phyloP scores from a whole-genome alignment of 345 rosid species.

The Dipteronia sinensis region DNA sequence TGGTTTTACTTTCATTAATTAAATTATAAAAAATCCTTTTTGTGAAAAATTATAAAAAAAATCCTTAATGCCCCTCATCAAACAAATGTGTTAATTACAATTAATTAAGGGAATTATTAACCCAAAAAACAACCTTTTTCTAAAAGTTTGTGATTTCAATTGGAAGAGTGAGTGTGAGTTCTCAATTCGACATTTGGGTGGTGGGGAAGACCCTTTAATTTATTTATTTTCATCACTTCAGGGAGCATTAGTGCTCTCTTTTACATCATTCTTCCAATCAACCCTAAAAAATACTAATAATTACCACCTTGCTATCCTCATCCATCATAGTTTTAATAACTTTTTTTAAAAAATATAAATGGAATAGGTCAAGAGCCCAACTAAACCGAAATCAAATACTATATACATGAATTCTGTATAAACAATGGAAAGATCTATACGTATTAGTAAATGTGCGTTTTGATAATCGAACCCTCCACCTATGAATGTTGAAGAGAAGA shows the following conservation, averaged over 20 bases:
- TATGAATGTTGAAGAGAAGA: too few relatives aligned
- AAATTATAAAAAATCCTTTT: not conserved
- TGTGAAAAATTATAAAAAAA: too few relatives aligned
- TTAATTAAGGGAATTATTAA: not conserved
- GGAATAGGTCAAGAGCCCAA: too few relatives aligned
- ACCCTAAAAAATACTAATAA: not conserved
- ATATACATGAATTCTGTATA: too few relatives aligned
- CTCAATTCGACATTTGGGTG: constrained; percentile 35
- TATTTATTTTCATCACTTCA: not conserved
- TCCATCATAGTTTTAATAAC: too few relatives aligned
- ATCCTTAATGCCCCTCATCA: too few relatives aligned
- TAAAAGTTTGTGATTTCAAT: constrained; percentile 7
- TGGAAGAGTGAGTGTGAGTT: constrained; percentile 18
- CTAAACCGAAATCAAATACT: too few relatives aligned
- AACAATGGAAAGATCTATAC: too few relatives aligned
- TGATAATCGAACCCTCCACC: too few relatives aligned
- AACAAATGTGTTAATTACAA: constrained; percentile 7
- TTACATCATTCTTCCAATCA: not conserved
- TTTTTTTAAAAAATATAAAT: too few relatives aligned
- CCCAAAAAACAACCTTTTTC: constrained; percentile 13
- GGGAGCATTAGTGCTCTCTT: not conserved
- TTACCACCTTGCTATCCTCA: not conserved
- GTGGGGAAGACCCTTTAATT: constrained; percentile 3
- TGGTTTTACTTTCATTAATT: not conserved
- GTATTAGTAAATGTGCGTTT: too few relatives aligned